A percentile compares a stretch with the other conserved stretches of the same genome.
Conservation (phyloP, 805 yeast species). For the Myxozyma lipomycoides region DNA sequence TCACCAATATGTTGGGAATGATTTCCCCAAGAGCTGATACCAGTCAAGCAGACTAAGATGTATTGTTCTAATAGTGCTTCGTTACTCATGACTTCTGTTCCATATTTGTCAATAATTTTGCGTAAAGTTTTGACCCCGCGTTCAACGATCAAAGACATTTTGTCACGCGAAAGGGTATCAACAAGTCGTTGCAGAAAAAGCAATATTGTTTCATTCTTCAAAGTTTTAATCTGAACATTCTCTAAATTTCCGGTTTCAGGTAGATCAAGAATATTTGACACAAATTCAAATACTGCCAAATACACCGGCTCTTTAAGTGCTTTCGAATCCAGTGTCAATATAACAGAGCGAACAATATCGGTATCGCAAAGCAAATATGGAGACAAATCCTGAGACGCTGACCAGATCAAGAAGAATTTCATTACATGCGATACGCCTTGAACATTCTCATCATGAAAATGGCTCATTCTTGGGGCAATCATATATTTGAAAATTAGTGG, state of each 20-base stretch:
- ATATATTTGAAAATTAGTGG: conserved; percentile 52
- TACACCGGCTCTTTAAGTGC: conserved; percentile 68
- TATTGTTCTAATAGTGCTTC: conserved; percentile 16
- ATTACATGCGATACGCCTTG: conserved; percentile 79
- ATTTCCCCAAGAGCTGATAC: conserved; percentile 13
- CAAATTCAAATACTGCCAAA: conserved; percentile 52
- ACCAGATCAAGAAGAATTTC: conserved; percentile 60
- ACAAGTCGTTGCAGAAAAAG: conserved; percentile 19
- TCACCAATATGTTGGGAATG: conserved; percentile 7
- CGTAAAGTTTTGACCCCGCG: conserved; percentile 12
- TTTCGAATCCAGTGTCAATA: conserved; percentile 51
- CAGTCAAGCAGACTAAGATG: conserved; percentile 19
- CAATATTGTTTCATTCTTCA: not conserved
- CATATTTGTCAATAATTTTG: conserved; percentile 4
- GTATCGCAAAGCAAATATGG: conserved; percentile 53
- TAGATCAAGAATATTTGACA: conserved; percentile 17
- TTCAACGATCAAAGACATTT: conserved; percentile 8
- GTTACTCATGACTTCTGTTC: conserved; percentile 3
- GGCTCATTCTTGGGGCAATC: conserved; percentile 59
- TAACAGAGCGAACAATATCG: conserved; percentile 50
- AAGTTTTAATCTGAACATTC: not conserved
- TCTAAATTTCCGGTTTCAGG: not conserved
- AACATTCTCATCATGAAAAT: conserved; percentile 71
- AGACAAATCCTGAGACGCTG: conserved; percentile 45
- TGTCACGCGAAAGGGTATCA: conserved; percentile 6